Base-by-base conservation (phyloP, 2,329 filamentous ascomycete genomes). In the Neurospora sp. region DNA sequence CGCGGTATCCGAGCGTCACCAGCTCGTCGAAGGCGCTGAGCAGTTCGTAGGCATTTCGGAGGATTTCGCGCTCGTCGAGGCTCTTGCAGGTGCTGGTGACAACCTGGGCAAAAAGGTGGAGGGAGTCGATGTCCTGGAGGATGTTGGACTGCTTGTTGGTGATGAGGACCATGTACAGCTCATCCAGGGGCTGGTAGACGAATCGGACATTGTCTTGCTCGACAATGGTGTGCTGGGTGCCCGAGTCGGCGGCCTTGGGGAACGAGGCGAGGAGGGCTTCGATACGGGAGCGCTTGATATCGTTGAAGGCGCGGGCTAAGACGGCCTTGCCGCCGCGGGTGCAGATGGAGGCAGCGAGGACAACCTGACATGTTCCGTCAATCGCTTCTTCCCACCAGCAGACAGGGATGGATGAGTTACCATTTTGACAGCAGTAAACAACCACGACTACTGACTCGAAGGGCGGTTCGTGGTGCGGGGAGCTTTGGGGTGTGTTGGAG, bases 121-220 rank as follows among this genome's bases (percentile, higher is more conserved):
- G 88, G 71, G 96, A 97, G 83, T 98, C 96, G 81, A 99, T 99
- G 82, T 99, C 96, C 83, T 99, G 96, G 68, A 99, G 87, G 76
- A 99, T 99, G 83, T 99, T 99, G 81, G 95, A 98, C 85, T 98
- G 96, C 77, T 93, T 92, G 86, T 99, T 99, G 81, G 96, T 99
- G 82, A 99, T 98, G 78, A 99, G 89, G 74, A 99, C 95, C 89
- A 99, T 98, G 87, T 99, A 99, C 74, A 99, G 90, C 85, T 99
- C 96, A 83, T 99, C 96, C 74, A 99, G 87, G 71, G 96, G 96
- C 81, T 99, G 96, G 85, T 99, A 99, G 71, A 99, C 96, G 80
- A 97, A 99, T 83, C 96, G 95, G 78, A 99, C 96, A 84, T 97
- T 98, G 84, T 99, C 96, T 83, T 98, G 94, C 83, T 99, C 96